These are phyloP conservation scores for Cyberlindnera saturnus DNA, from an alignment of 805 yeast genomes.

Conservation along the genomic window DNA sequence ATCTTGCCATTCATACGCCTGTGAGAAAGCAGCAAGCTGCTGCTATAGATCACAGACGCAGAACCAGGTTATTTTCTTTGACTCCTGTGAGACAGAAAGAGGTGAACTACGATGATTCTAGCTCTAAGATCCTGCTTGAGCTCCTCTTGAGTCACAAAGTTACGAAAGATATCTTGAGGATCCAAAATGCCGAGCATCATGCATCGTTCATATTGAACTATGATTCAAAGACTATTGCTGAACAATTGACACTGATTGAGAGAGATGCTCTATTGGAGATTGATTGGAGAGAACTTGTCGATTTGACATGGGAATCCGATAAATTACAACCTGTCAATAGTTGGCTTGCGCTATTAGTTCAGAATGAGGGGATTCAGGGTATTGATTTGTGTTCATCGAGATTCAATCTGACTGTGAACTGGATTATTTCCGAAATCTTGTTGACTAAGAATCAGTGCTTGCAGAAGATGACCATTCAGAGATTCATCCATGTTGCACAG, in stretches of 20 bases:
- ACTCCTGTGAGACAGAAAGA: slow-evolving; percentile 27
- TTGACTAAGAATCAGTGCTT: slow-evolving; percentile 56
- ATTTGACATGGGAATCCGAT: slow-evolving; percentile 60
- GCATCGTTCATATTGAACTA: slow-evolving; percentile 77
- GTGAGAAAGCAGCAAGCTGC: slow-evolving; percentile 23
- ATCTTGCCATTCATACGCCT: slow-evolving; percentile 13
- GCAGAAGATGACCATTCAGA: slow-evolving; percentile 65
- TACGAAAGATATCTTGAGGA: slow-evolving; percentile 16
- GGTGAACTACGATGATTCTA: slow-evolving; percentile 16
- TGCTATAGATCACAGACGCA: slow-evolving; percentile 33
- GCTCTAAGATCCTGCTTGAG: slow-evolving; percentile 33
- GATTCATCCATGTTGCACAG: slow-evolving; percentile 82
- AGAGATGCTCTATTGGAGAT: slow-evolving; percentile 75
- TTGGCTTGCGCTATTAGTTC: slow-evolving; percentile 74
- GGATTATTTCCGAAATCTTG: slow-evolving; percentile 86
- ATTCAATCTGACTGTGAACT: slow-evolving; percentile 82
- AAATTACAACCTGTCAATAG: slow-evolving; percentile 64
- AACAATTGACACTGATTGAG: slow-evolving; percentile 84
- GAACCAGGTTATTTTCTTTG: slow-evolving; percentile 29
- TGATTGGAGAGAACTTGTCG: slow-evolving; percentile 88
- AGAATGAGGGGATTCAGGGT: slow-evolving; percentile 56
- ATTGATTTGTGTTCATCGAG: slow-evolving; percentile 77
- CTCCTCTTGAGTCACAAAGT: slow-evolving; percentile 26
- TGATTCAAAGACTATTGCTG: slow-evolving; percentile 60
- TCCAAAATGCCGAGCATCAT: slow-evolving; percentile 44